Conservation (phyloP, 768 basidiomycete species). For the Leccinellum luteum region DNA sequence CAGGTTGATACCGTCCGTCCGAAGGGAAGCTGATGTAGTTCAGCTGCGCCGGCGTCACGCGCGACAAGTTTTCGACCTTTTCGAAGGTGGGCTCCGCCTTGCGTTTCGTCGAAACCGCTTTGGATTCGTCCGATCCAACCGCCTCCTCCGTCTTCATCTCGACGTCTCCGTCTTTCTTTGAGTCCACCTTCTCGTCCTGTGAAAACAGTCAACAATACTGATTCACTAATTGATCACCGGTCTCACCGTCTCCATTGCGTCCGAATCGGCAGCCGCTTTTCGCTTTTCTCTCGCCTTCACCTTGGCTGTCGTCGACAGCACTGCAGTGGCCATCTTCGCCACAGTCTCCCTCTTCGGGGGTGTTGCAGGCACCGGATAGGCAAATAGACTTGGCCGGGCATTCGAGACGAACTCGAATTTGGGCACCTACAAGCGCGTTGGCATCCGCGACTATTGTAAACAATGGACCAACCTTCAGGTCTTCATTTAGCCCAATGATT, state of each 20-base stretch:
- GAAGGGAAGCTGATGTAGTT: conserved; percentile 79
- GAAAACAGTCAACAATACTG: conserved; percentile 13
- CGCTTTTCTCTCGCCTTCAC: conserved; percentile 94
- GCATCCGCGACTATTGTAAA: neutral
- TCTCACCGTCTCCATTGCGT: conserved; percentile 80
- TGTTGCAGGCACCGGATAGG: conserved; percentile 83
- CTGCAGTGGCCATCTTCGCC: conserved; percentile 89
- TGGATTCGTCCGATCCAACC: conserved; percentile 53
- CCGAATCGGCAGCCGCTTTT: conserved; percentile 80
- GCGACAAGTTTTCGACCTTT: conserved; percentile 79
- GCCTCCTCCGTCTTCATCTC: conserved; percentile 76
- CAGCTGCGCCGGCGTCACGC: conserved; percentile 88
- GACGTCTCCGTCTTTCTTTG: conserved; percentile 60
- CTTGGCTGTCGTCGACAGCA: conserved; percentile 95
- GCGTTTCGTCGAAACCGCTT: conserved; percentile 50
- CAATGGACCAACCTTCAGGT: conserved; percentile 63
- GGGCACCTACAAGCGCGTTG: conserved; percentile 63
- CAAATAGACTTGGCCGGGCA: conserved; percentile 86
- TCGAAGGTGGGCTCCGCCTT: conserved; percentile 78
- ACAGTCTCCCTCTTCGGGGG: conserved; percentile 92
- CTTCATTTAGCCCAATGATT: conserved; percentile 85
- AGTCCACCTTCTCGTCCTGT: conserved; percentile 55
- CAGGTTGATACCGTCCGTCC: conserved; percentile 82
- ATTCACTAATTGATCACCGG: neutral
- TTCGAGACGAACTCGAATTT: conserved; percentile 91